These are phyloP conservation scores for Monosporascus sp. DNA, from an alignment of 2,329 filamentous ascomycete species.

Conservation along the genomic window DNA sequence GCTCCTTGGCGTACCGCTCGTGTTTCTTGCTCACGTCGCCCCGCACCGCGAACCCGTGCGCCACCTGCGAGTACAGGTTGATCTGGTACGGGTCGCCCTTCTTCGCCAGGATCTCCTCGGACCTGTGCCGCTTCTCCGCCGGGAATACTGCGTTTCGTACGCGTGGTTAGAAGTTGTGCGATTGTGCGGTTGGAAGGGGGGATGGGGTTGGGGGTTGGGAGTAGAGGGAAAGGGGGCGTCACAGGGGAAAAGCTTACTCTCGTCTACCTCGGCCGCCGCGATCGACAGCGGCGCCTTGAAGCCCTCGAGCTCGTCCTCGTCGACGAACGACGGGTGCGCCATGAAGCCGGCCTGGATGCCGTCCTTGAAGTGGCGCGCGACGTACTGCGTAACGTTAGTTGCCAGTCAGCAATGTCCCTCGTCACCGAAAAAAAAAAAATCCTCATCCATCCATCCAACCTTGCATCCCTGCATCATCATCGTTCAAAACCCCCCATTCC, in stretches of 20 bases:
- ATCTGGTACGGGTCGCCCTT: conserved; percentile 65
- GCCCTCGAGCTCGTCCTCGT: conserved; percentile 57
- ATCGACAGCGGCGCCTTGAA: conserved; percentile 67
- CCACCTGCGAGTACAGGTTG: conserved; percentile 64
- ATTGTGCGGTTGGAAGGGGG: no score
- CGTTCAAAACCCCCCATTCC: no score
- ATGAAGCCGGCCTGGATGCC: conserved; percentile 66
- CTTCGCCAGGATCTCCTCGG: conserved; percentile 57
- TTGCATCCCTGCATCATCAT: no score
- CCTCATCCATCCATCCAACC: no score
- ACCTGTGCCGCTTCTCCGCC: conserved; percentile 55
- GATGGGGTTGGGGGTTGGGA: neutral
- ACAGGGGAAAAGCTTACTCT: conserved; percentile 18
- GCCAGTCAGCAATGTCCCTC: neutral
- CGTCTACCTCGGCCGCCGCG: conserved; percentile 58
- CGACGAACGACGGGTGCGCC: conserved; percentile 74
- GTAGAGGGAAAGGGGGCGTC: neutral
- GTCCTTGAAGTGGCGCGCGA: conserved; percentile 58
- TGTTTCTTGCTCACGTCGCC: conserved; percentile 52
- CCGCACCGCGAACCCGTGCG: conserved; percentile 72
- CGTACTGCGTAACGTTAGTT: conserved; percentile 43
- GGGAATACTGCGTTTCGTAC: conserved; percentile 44
- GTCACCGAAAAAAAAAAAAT: neutral
- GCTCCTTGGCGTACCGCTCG: conserved; percentile 69
- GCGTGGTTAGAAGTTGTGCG: neutral